These are phyloP conservation scores for Sarcomyxa edulis DNA, from an alignment of 768 basidiomycete species.

Conservation along the genomic window DNA sequence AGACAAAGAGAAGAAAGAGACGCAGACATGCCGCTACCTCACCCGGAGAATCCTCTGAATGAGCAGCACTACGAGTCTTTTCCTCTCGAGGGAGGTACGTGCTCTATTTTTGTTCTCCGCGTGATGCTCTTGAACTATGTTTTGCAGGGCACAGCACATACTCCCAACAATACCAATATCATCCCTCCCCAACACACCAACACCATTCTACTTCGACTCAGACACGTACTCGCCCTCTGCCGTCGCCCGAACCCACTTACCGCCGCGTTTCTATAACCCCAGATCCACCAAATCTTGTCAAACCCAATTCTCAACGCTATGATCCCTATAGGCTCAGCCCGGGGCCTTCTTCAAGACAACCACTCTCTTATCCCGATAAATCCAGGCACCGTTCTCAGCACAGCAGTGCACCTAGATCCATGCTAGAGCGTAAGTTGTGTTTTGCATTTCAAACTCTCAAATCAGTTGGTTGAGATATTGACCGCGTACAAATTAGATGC, in stretches of 20 bases:
- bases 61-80: too few relatives aligned
- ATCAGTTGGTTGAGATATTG: neutral
- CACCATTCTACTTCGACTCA: conserved; percentile 6
- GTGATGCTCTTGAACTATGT: too few relatives aligned
- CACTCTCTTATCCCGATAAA: neutral
- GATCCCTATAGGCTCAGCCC: conserved; percentile 11
- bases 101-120: too few relatives aligned
- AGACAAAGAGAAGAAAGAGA: conserved; percentile 15
- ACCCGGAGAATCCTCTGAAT: conserved; percentile 10
- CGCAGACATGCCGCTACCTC: conserved; percentile 4
- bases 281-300: too few relatives aligned
- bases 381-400: conserved; percentile 11
- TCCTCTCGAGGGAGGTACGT: too few relatives aligned
- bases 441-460: conserved; percentile 1
- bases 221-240: neutral
- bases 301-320: conserved; percentile 13
- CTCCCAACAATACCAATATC: conserved; percentile 10
- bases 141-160: too few relatives aligned
- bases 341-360: neutral
- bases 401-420: conserved; percentile 25
- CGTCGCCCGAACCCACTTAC: too few relatives aligned
- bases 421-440: conserved; percentile 59
- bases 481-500: conserved; percentile 42
- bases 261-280: too few relatives aligned
- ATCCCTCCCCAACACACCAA: conserved; percentile 5